Evolutionary conservation across 2,329 filamentous ascomycete species (phyloP).

Genomic region (Simplicillium sp.): DNA sequence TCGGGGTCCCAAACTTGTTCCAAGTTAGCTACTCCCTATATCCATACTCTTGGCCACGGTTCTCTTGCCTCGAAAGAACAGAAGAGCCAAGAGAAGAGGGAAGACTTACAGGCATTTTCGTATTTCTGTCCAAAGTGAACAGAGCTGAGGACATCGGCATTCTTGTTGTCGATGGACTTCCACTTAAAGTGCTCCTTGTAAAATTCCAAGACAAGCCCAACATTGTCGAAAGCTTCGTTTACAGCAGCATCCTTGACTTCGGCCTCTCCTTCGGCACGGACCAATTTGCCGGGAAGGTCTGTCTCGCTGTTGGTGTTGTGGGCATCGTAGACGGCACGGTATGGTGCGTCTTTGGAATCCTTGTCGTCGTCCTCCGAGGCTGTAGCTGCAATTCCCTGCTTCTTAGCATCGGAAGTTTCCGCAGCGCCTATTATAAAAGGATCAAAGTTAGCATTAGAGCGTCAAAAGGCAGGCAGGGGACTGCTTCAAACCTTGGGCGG

Average conservation of each 20-base stretch:
- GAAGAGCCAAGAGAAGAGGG: not conserved
- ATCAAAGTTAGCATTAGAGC: conserved; percentile 2
- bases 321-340: conserved; percentile 36
- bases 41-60: no score
- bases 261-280: conserved; percentile 32
- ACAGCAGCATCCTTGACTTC: conserved; percentile 28
- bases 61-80: not conserved
- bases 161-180: conserved; percentile 41
- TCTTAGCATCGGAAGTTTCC: conserved; percentile 2
- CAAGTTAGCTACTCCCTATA: no score
- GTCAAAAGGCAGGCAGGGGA: no score
- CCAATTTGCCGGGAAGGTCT: conserved; percentile 30
- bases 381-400: not conserved
- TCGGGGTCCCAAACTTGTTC: conserved; percentile 37
- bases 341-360: conserved; percentile 16
- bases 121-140: conserved; percentile 41
- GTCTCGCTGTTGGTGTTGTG: conserved; percentile 24
- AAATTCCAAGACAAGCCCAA: conserved; percentile 38
- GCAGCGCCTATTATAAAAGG: conserved; percentile 9
- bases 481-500: conserved; percentile 14
- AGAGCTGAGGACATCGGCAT: conserved; percentile 38
- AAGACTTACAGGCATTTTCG: conserved; percentile 38
- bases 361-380: conserved; percentile 2
- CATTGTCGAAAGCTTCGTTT: conserved; percentile 41
- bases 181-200: conserved; percentile 39